Evolutionary conservation across 495 filamentous ascomycete species (phyloP), one percentile per base, ranked within the genome.

Genomic region (Penicillium bialowiezense): DNA sequence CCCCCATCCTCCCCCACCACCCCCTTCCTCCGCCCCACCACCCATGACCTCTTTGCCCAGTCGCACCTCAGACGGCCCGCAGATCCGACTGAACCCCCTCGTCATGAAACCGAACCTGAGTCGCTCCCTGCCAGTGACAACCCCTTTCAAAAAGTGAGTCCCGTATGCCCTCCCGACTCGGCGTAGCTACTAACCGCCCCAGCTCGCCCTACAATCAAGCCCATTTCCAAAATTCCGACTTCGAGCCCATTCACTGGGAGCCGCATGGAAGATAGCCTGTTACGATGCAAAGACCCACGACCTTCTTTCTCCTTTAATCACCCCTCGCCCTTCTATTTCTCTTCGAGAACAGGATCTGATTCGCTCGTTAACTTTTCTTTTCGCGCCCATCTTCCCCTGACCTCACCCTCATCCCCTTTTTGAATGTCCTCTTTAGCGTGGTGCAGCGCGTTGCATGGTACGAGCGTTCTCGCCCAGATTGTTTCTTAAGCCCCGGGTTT

Each of bases 191-290:
- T 48, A 72, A 74, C 34, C 74, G 74, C 6, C 78, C 79, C 49
- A 85, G 80, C 54, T 77, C 73, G 19, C 85, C 89, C 19, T 91
- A 88, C 68, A 91, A 91, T 56, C 82, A 83, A 40, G 87, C 87
- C 2, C 89, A 95, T 68, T 92, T 87, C 67, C 84, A 86, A 53
- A 92, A 91, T 58, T 76, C 84, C 44, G 85, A 92, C 56, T 95
- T 95, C 55, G 88, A 91, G 55, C 89, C 89, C 6, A 76, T 76
- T 18, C 71, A 74, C 48, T 76, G 64, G 61, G 70, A 66, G 43
- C 72, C 72, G 12, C 59, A 56, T 45, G 70, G 64, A 63, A 62
- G 52, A 52, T 48, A 34, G 45, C 3, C 23, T 28, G 24, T 15
- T 9, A 14, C 12, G 32, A 15, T 1, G 15, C 41, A 10, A 34